Evolutionary conservation across 306 rosid genomes (phyloP), one percentile per base, ranked within the genome.

Genomic region (Calophaca sinica): DNA sequence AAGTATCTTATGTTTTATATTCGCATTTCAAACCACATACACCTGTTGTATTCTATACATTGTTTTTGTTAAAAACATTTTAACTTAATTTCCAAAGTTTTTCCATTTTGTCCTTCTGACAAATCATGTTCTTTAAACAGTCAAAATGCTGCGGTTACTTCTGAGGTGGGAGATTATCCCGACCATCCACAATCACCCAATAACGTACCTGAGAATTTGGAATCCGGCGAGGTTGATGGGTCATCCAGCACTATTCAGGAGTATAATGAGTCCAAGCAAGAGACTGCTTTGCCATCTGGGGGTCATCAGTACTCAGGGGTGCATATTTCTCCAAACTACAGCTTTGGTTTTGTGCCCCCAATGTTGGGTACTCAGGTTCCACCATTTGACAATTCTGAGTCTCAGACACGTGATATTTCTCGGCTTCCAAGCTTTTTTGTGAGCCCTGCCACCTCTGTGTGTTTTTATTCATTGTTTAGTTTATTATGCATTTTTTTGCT

Each of bases 361-460:
- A 79, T 94, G 83, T 64, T 88, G 73, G 96, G 96, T 73, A 82
- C 88, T 82, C 96, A 89, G 83, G 88, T 89, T 81, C 61, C 91
- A 51, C 83, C 88, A 32, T 81, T 86, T 82, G 99, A 94, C 81
- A 92, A 84, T 79, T 86, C 93, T 2, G 97, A 91, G 74, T 66
- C 96, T 85, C 97, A 94, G 75, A 77, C 93, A 41, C 90, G 82
- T 4, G 93, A 91, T 66, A 70, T 80, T 72, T 91, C 97, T 61
- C 91, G 94, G 64, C 83, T 88, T 87, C 93, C 91, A 51, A 84
- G 82, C 91, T 88, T 84, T 84, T 89, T 94, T 14, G 96, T 94
- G 84, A 91, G 97, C 44, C 67, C 78, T 71, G 55, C 55, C 14
- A 65, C 65, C 46, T 13, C 29, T 76, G 10, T 62, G 10, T 62